Percentiles rank a stretch among this genome's conserved stretches.
These are phyloP conservation scores for bread wheat (Triticum aestivum) DNA, from an alignment of 176 grass and related monocot genomes.

Conservation along the genomic window IWGSC_CS_RefSeq_v2.1 NC_057808.1:195452973-195453472, in stretches of 20 bases:
- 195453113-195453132: not conserved
- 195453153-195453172: not conserved
- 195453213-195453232: not conserved
- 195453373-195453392: not conserved
- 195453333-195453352: constrained; percentile 16
- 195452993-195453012: too few relatives aligned
- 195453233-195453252: not conserved
- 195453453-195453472: not conserved
- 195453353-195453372: constrained; percentile 24
- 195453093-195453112: not conserved
- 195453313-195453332: not conserved
- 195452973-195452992: too few relatives aligned
- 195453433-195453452: not conserved
- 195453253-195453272: not conserved
- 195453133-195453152: not conserved
- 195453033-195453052: not conserved
- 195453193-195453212: not conserved
- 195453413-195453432: not conserved
- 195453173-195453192: not conserved
- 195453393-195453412: not conserved
- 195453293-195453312: constrained; percentile 4
- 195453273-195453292: not conserved
- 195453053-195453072: not conserved
- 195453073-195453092: not conserved
- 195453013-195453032: too few relatives aligned